These are phyloP conservation scores for Chytriomyces sp. DNA, from an alignment of 192 early-diverging fungal genomes.

Conservation along the genomic window DNA sequence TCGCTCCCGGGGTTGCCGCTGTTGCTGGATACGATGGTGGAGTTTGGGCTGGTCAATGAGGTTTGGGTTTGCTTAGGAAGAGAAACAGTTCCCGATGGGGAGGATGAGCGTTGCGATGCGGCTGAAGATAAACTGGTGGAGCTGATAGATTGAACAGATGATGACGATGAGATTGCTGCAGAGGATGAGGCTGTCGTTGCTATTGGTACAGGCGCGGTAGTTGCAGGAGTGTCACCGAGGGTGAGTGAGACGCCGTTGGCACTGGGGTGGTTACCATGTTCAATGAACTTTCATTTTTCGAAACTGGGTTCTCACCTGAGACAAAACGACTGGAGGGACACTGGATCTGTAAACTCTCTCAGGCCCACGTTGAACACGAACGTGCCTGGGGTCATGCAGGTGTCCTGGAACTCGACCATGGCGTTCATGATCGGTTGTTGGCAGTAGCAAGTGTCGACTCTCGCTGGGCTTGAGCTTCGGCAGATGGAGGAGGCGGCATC, in stretches of 20 bases:
- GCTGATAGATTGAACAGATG: neutral
- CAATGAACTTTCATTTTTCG: neutral
- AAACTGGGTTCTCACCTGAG: neutral
- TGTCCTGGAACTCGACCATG: neutral
- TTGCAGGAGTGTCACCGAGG: too few relatives aligned
- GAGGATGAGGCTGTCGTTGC: neutral
- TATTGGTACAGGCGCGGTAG: neutral
- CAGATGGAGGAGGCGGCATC: neutral
- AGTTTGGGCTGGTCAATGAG: neutral
- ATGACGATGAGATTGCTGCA: neutral
- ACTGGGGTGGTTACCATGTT: neutral
- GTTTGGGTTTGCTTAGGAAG: neutral
- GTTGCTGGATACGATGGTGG: neutral
- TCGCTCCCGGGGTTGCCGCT: neutral
- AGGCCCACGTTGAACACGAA: neutral
- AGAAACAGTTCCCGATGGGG: neutral
- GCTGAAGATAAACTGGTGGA: neutral
- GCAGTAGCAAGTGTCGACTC: neutral
- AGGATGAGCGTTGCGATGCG: neutral
- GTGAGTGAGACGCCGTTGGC: neutral
- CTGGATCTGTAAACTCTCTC: neutral
- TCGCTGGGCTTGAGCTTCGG: neutral
- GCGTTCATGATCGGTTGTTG: neutral
- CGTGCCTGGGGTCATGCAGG: neutral
- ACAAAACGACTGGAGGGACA: neutral